A percentile compares a stretch with the other conserved stretches of the same genome.
Evolutionary conservation across 2,329 filamentous ascomycete genomes (phyloP).

Genomic region (Knufia petricola): DNA sequence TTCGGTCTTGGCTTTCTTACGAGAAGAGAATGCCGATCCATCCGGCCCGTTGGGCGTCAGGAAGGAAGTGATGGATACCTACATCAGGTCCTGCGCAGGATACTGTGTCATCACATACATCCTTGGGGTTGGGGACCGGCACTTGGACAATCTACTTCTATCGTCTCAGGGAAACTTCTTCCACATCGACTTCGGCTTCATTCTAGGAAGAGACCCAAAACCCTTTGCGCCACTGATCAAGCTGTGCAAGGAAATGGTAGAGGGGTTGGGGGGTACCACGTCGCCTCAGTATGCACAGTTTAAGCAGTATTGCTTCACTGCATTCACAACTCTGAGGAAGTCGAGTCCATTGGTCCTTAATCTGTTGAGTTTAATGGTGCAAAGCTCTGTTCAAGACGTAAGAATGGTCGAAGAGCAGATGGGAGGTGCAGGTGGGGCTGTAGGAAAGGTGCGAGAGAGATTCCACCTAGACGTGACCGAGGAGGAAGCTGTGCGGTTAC

Average conservation of each 20-base stretch:
- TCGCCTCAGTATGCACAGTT: conserved; percentile 79
- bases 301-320: conserved; percentile 91
- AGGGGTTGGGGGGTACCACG: conserved; percentile 83
- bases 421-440: conserved; percentile 42
- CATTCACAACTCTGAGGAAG: conserved; percentile 84
- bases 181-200: conserved; percentile 97
- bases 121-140: conserved; percentile 87
- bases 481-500: conserved; percentile 79
- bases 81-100: conserved; percentile 88
- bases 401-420: conserved; percentile 76
- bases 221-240: conserved; percentile 97
- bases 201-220: conserved; percentile 91
- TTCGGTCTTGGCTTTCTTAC: conserved; percentile 68
- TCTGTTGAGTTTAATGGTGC: conserved; percentile 91
- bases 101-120: conserved; percentile 99
- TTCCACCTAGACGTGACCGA: conserved; percentile 88
- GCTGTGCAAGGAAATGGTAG: conserved; percentile 94
- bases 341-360: conserved; percentile 87
- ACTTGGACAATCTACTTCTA: conserved; percentile 89
- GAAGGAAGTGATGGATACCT: conserved; percentile 88
- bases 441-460: conserved; percentile 86
- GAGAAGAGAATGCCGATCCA: conserved; percentile 80
- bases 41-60: conserved; percentile 73
- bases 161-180: conserved; percentile 90
- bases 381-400: conserved; percentile 95